Conservation (phyloP, 2,329 filamentous ascomycete genomes). For the Chaetomium globosum region DNA sequence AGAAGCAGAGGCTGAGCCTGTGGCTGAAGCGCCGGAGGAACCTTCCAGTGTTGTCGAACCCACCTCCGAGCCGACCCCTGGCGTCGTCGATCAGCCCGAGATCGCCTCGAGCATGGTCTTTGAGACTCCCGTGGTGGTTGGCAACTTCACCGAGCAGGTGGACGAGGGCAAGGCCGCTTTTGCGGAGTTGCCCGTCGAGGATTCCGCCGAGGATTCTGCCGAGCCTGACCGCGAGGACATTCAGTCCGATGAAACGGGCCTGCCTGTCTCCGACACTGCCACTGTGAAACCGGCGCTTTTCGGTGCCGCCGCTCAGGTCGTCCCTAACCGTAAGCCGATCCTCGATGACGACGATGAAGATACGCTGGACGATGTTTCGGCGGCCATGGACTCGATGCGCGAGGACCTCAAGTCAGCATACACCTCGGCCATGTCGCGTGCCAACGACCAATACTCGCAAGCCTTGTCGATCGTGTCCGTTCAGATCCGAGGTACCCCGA, state of each 20-base stretch:
- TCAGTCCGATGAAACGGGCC: neutral
- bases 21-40: conserved; percentile 26
- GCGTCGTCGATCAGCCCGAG: conserved; percentile 24
- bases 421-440: conserved; percentile 64
- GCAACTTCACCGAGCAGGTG: conserved; percentile 34
- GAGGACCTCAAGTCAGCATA: conserved; percentile 53
- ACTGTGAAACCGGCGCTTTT: conserved; percentile 53
- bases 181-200: conserved; percentile 32
- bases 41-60: conserved; percentile 30
- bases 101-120: conserved; percentile 36
- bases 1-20: conserved; percentile 15
- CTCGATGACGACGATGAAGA: conserved; percentile 55
- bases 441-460: conserved; percentile 68
- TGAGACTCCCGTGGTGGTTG: conserved; percentile 42
- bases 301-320: conserved; percentile 55
- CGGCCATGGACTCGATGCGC: conserved; percentile 41
- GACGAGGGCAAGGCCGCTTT: conserved; percentile 29
- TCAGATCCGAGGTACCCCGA: conserved; percentile 68
- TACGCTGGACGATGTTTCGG: conserved; percentile 45
- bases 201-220: conserved; percentile 24
- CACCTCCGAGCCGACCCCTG: conserved; percentile 26
- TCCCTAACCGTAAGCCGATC: conserved; percentile 53
- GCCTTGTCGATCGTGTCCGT: conserved; percentile 69
- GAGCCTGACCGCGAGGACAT: conserved; percentile 18
- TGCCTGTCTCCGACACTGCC: conserved; percentile 35